Conservation (phyloP, 331 rosid species). For the Rhamnella rubrinervis region DNA sequence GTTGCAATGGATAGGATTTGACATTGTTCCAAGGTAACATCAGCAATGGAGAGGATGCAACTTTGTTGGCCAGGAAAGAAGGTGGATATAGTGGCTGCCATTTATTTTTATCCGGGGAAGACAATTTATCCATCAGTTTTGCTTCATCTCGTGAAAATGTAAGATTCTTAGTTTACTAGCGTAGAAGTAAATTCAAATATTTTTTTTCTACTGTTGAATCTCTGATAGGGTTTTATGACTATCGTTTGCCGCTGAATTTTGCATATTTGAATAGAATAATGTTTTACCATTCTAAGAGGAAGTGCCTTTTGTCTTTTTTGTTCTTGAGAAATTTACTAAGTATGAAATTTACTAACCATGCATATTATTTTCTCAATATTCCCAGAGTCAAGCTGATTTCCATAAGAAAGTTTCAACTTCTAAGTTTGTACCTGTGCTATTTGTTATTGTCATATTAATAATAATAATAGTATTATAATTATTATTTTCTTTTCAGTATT, state of each 20-base stretch:
- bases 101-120: slow-evolving; percentile 69
- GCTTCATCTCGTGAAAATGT: slow-evolving; percentile 68
- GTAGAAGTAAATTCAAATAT: background rate
- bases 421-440: background rate
- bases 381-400: background rate
- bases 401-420: background rate
- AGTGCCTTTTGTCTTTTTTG: background rate
- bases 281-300: background rate
- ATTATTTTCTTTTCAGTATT: too few relatives aligned
- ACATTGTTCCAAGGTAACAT: slow-evolving; percentile 26
- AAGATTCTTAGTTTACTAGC: slow-evolving; percentile 25
- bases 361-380: background rate
- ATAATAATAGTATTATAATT: too few relatives aligned
- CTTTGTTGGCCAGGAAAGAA: slow-evolving; percentile 47
- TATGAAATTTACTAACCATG: background rate
- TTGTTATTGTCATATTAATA: background rate
- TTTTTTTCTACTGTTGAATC: background rate
- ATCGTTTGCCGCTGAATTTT: background rate
- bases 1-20: slow-evolving; percentile 39
- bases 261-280: too few relatives aligned
- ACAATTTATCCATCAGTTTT: slow-evolving; percentile 41
- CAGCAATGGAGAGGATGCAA: slow-evolving; percentile 22
- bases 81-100: slow-evolving; percentile 46
- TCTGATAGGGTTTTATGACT: background rate
- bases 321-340: background rate